Conservation (phyloP, 2,329 filamentous ascomycete genomes). For the Ambrosiella cleistominuta region DNA sequence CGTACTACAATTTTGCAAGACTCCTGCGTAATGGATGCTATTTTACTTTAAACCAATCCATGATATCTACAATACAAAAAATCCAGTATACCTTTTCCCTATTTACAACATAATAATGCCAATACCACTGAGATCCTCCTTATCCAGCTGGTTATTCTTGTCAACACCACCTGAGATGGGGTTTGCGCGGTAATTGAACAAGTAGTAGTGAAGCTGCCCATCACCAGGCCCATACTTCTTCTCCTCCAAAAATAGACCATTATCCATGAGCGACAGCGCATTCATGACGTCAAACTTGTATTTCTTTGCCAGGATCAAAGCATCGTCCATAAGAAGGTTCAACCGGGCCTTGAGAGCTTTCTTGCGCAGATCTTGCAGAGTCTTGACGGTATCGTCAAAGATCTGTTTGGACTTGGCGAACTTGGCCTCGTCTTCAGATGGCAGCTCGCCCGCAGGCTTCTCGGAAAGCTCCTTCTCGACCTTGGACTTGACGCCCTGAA, state of each 20-base stretch:
- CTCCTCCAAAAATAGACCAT: conserved; percentile 78
- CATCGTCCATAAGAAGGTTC: conserved; percentile 65
- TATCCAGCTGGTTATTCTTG: conserved; percentile 58
- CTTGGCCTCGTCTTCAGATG: no score
- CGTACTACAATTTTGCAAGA: no score
- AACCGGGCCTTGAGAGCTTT: conserved; percentile 28
- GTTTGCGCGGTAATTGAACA: conserved; percentile 89
- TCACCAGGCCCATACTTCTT: conserved; percentile 92
- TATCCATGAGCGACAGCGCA: conserved; percentile 82
- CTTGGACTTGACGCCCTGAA: conserved; percentile 40
- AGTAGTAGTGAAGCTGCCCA: conserved; percentile 87
- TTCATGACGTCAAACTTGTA: conserved; percentile 90
- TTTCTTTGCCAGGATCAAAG: conserved; percentile 71
- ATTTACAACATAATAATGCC: conserved; percentile 61
- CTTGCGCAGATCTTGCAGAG: no score
- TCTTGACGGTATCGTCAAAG: no score
- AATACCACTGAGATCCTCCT: conserved; percentile 64
- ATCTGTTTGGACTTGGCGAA: no score
- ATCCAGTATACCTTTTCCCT: conserved; percentile 14
- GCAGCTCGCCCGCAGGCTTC: conserved; percentile 21
- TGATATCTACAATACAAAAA: neutral
- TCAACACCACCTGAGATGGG: conserved; percentile 77
- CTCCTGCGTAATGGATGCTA: no score
- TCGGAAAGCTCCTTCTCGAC: conserved; percentile 45
- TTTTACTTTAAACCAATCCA: no score